Evolutionary conservation across 495 filamentous ascomycete genomes (phyloP), one percentile per base, ranked within the genome.

Genomic region (Penicillium coprophilum): DNA sequence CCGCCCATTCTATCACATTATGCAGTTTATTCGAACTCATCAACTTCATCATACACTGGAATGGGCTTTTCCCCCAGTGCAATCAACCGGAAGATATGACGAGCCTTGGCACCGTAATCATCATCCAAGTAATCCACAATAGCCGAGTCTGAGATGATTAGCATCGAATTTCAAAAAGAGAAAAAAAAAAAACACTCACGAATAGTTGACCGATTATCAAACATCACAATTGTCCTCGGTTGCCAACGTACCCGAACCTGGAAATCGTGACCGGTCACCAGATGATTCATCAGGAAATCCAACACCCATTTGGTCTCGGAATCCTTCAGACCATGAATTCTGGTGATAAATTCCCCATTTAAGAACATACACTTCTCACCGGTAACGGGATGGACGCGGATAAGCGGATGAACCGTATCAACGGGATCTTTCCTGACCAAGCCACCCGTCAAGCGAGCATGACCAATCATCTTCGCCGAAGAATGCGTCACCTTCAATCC

Each of bases 241-340:
- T 87, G 82, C 91, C 91, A 96, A 60, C 87, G 85, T 46, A 97
- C 85, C n/a, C 92, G 79, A 9, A 84, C 86, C 63, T 97, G 92
- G 79, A 94, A 92, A 73, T 96, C 91, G 61, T 87, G 84, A 15
- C 92, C 88, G 23, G 79, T 84, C 5, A 87, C 83, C 38, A 95
- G 85, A 66, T 96, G 92, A 68, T 93, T 85, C 75, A 89, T 94
- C 11, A 97, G 76, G 76, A 96, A 96, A 62, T 94, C 92, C 58
- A 94, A 76, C 17, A 93, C 73, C 63, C 73, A 75, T 47, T 78
- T 71, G 19, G 76, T 74, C 65, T 86, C 82, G 4, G 75, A 69
- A 59, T 87, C 84, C 46, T 87, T 87, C 17, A 92, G 67, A 0
- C 90, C 89, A 20, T 88, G 75, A 54, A 92, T 89, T 47, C 82